Evolutionary conservation across 306 rosid genomes (phyloP).

Genomic region (Astragalus glycyphyllos): DNA sequence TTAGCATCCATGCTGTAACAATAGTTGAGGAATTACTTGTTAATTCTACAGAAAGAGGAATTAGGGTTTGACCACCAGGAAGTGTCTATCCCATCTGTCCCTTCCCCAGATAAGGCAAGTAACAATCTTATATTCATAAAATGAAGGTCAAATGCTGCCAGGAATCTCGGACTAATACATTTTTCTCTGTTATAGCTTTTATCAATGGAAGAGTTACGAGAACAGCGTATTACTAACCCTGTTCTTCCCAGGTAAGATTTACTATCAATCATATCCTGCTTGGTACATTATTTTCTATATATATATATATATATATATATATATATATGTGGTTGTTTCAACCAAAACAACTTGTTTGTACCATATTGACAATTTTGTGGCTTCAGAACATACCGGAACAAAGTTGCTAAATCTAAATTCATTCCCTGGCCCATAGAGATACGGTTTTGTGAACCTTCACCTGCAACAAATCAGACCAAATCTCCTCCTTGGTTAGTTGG

Average conservation of each 20-base stretch:
- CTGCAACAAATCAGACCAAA: constrained; percentile 78
- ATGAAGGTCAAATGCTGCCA: constrained; percentile 13
- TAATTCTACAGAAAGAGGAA: constrained; percentile 77
- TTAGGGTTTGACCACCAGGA: constrained; percentile 78
- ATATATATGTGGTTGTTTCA: no score
- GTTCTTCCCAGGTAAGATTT: constrained; percentile 78
- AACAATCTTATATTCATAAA: constrained; percentile 28
- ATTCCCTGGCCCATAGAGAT: constrained; percentile 97
- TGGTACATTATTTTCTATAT: constrained; percentile 1
- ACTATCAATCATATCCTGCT: constrained; percentile 3
- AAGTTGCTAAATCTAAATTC: constrained; percentile 71
- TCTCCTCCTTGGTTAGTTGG: constrained; percentile 81
- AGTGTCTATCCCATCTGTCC: constrained; percentile 77
- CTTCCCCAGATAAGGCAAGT: constrained; percentile 76
- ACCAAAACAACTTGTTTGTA: no score
- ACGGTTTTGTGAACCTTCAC: constrained; percentile 87
- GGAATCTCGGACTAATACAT: constrained; percentile 14
- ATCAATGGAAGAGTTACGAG: constrained; percentile 83
- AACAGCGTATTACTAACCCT: constrained; percentile 82
- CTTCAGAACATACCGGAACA: constrained; percentile 87
- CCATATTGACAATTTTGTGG: constrained; percentile 41
- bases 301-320: no score
- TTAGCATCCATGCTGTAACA: neutral
- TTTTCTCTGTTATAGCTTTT: constrained; percentile 64
- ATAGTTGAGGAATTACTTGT: constrained; percentile 25